phyloP scores from a whole-genome alignment of 1,284 basidiomycete genomes.

The Microbotryum lychnidis-dioicae region DNA sequence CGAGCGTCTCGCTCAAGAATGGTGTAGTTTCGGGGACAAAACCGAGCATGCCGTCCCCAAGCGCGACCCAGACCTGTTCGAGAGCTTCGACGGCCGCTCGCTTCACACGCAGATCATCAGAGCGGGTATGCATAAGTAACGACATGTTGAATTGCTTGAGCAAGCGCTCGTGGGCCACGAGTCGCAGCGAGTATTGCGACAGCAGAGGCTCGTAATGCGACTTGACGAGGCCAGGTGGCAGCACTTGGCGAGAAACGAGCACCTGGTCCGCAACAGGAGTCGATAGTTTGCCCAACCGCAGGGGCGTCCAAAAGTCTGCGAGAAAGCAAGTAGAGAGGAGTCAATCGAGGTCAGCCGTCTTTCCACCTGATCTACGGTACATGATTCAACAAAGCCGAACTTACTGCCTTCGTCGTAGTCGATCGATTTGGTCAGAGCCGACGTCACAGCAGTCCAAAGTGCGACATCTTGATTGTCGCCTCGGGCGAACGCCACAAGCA shows the following conservation, averaged over 20 bases:
- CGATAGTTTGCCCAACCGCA: constrained; percentile 58
- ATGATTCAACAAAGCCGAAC: constrained; percentile 33
- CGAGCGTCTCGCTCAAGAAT: constrained; percentile 71
- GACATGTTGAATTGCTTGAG: constrained; percentile 74
- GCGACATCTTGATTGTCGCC: constrained; percentile 36
- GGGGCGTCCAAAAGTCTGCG: constrained; percentile 78
- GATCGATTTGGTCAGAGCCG: constrained; percentile 61
- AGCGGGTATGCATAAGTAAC: constrained; percentile 78
- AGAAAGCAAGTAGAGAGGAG: neutral
- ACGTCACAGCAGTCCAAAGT: constrained; percentile 61
- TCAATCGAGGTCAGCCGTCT: constrained; percentile 4
- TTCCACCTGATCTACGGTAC: neutral
- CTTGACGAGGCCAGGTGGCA: constrained; percentile 14
- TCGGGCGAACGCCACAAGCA: constrained; percentile 50
- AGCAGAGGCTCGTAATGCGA: constrained; percentile 34
- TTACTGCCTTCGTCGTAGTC: constrained; percentile 70
- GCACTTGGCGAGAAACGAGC: constrained; percentile 47
- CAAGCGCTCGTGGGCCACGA: constrained; percentile 45
- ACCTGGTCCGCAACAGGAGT: constrained; percentile 55
- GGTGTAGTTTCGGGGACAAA: constrained; percentile 67
- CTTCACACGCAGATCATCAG: constrained; percentile 60
- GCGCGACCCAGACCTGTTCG: constrained; percentile 61
- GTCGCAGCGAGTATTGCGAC: constrained; percentile 41
- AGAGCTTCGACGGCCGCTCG: constrained; percentile 62
- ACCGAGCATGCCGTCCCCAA: constrained; percentile 57